These are phyloP conservation scores for Cyathus striatus DNA, from an alignment of 768 basidiomycete genomes.

Conservation along the genomic window DNA sequence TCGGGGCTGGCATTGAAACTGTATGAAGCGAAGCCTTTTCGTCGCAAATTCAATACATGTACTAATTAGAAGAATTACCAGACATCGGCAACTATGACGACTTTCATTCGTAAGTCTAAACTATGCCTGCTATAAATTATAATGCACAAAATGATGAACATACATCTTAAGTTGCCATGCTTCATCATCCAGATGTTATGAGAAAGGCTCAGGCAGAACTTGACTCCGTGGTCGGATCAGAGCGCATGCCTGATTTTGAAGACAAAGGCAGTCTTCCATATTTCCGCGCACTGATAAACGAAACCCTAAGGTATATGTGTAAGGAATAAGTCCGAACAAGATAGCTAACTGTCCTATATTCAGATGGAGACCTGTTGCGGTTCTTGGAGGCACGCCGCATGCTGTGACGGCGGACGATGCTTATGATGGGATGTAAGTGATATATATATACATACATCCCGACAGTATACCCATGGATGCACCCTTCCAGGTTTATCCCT, in stretches of 20 bases:
- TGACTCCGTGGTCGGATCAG: constrained; percentile 26
- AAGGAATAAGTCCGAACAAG: background rate
- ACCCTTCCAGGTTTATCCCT: constrained; percentile 21
- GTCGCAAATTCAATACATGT: background rate
- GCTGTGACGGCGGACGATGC: constrained; percentile 30
- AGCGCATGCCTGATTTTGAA: constrained; percentile 31
- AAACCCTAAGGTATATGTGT: constrained; percentile 24
- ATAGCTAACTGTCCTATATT: background rate
- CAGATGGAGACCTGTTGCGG: constrained; percentile 28
- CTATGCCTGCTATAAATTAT: constrained; percentile 4
- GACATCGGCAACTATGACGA: constrained; percentile 24
- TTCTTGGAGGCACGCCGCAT: constrained; percentile 29
- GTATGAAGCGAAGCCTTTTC: constrained; percentile 12
- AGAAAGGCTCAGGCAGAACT: constrained; percentile 33
- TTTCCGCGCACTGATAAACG: constrained; percentile 30
- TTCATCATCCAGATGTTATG: constrained; percentile 32
- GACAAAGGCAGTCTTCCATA: constrained; percentile 30
- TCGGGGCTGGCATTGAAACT: constrained; percentile 43
- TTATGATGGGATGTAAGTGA: constrained; percentile 29
- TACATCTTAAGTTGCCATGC: constrained; percentile 25
- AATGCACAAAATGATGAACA: background rate
- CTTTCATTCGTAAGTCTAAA: constrained; percentile 23
- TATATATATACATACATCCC: background rate
- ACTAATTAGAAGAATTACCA: constrained; percentile 5
- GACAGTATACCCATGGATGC: background rate